Conservation (phyloP, 1,284 basidiomycete species). For the Pseudozyma thailandica region DNA sequence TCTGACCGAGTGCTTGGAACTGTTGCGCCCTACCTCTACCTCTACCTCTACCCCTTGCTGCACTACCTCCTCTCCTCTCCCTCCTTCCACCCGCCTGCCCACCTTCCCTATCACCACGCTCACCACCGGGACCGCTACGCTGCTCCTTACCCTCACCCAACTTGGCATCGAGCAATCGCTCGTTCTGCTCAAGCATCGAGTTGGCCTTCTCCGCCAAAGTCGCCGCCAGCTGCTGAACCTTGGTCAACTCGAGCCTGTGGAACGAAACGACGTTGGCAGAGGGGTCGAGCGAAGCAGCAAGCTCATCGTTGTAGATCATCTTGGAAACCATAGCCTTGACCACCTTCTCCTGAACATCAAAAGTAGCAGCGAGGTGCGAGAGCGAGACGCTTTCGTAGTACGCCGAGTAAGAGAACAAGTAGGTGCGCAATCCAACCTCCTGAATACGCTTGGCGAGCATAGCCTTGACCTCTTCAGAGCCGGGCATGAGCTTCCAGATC, state of each 20-base stretch:
- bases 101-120: constrained; percentile 47
- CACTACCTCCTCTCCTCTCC: constrained; percentile 58
- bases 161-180: constrained; percentile 90
- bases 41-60: constrained; percentile 59
- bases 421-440: constrained; percentile 95
- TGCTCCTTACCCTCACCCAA: constrained; percentile 72
- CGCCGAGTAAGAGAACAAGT: constrained; percentile 97
- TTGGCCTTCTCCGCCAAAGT: constrained; percentile 85
- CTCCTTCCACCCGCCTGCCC: constrained; percentile 50
- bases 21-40: constrained; percentile 62
- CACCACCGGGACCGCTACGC: constrained; percentile 39
- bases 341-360: constrained; percentile 80
- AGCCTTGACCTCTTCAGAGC: constrained; percentile 85
- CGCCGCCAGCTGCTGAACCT: constrained; percentile 65
- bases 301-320: constrained; percentile 99
- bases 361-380: constrained; percentile 84
- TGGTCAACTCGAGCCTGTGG: constrained; percentile 85
- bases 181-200: constrained; percentile 91
- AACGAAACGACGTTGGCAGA: constrained; percentile 84
- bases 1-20: constrained; percentile 59
- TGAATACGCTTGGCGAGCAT: constrained; percentile 98
- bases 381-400: constrained; percentile 93
- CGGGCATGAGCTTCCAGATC: constrained; percentile 95
- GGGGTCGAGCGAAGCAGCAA: constrained; percentile 89
- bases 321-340: constrained; percentile 94